Evolutionary conservation across 2,329 filamentous ascomycete genomes (phyloP), one percentile per base, ranked within the genome.

Genomic region (Botrytis sinoallii): DNA sequence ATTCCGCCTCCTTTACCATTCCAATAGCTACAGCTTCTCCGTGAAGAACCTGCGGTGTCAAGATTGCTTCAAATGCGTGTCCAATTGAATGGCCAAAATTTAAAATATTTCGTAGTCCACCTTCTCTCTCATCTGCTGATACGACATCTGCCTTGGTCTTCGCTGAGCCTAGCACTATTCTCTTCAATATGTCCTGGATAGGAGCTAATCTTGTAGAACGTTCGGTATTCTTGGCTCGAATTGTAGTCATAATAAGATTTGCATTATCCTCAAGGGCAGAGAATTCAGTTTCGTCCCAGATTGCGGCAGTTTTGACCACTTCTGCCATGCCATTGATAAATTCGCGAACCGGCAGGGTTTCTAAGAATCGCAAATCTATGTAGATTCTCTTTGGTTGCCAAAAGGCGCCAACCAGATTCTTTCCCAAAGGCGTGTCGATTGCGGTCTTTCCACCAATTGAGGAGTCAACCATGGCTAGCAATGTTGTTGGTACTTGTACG

Each of bases 301-400:
- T 98, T 71, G 96, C 96, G 4, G 96, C 96, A 5, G 96, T 99
- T 88, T 98, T 98, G 82, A 98, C 88, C 44, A 99, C 95, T 85
- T 99, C 96, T 40, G 95, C 96, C 95, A 99, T 98, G 75, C 96
- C 96, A 82, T 99, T 99, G 83, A 98, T 94, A 81, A 99, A 95
- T 83, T 99, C 95, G 77, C 96, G 88, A 77, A 92, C 91, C 1
- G 95, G 95, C 32, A 99, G 86, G 1, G 94, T 97, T 81, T 97
- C 93, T 72, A 99, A 86, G 81, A 99, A 98, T 73, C 91, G 88
- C 75, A 98, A 86, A 82, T 99, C 96, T 79, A 99, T 95, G 83
- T 97, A 99, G 77, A 98, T 95, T 76, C 94, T 91, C 80, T 92
- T 88, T 7, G 96, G 96, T 82, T 99, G 96, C 95, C 95, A 98